Base-by-base conservation (phyloP, 352 stramenopile species). In the Phytophthora syringae region DNA sequence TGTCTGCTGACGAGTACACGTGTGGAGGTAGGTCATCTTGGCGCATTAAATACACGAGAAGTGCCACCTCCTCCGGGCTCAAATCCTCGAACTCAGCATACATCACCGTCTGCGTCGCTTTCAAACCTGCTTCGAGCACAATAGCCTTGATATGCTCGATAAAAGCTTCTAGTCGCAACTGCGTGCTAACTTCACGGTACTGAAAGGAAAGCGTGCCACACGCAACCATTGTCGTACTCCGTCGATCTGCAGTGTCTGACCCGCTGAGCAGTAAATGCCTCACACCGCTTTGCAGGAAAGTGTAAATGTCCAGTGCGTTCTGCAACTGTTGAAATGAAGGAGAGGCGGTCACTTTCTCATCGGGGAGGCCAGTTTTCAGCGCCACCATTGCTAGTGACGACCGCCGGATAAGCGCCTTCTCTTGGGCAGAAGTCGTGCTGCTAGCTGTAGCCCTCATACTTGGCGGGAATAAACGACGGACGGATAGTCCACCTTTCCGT, bases 71-170 rank as follows among this genome's bases (percentile, higher is more conserved):
- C 5, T 70, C 67, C 1, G 12, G 4, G 7, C 60, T 60, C 3
- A 92, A 47, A 25, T 86, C 70, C n/a, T 89, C 80, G 15, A 79
- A 85, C 12, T 88, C 81, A 5, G 74, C 52, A 44, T 82, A 92
- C 11, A 92, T 25, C 27, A 90, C 51, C 0, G 76, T 88, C 39
- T 87, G 70, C 2, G 68, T 77, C 3, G 75, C 68, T 34, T 80
- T 84, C 0, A 86, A 64, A 12, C 78, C 84, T 3, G 77, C 67
- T 3, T 86, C 66, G 18, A 92, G 60, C 24, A 90, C 56, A 10
- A 75, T 64, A 0, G 47, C 18, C 28, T 89, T 90, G n/a, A 92
- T 39, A 10, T 76, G 52, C 20, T 88, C 72, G 5, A 80, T 34
- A 36, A 84, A 90, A 36, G 77, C 72, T 5, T 16, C 20, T 7